A percentile compares a stretch with the other conserved stretches of the same genome.
phyloP scores from a whole-genome alignment of 768 basidiomycete genomes.

The Arthromyces matolae region DNA sequence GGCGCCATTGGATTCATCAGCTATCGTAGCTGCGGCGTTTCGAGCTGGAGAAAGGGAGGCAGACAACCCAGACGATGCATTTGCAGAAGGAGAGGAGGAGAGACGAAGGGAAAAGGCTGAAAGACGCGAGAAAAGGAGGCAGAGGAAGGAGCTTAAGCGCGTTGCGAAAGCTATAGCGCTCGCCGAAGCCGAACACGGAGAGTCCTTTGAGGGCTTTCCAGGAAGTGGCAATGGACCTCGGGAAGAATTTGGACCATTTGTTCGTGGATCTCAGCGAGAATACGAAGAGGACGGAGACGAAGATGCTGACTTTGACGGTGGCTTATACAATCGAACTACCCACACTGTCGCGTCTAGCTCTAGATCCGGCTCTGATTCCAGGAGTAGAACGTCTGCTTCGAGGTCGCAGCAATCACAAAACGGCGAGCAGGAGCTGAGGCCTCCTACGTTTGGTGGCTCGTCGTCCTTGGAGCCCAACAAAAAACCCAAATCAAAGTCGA shows the following conservation, averaged over 20 bases:
- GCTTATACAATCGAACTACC: constrained; percentile 43
- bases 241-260: constrained; percentile 18
- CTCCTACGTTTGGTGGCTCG: too few relatives aligned
- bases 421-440: too few relatives aligned
- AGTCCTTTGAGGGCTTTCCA: constrained; percentile 65
- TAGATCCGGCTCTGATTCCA: constrained; percentile 44
- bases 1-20: constrained; percentile 54
- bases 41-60: constrained; percentile 38
- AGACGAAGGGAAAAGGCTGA: constrained; percentile 54
- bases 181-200: constrained; percentile 30
- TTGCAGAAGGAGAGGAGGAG: constrained; percentile 31
- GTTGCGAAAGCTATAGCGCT: constrained; percentile 35
- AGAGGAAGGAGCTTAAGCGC: constrained; percentile 22
- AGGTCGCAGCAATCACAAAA: constrained; percentile 16
- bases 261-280: constrained; percentile 3
- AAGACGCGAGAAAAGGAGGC: constrained; percentile 37
- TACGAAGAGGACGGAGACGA: constrained; percentile 41
- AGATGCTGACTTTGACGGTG: constrained; percentile 58
- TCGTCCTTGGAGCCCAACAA: too few relatives aligned
- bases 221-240: constrained; percentile 29
- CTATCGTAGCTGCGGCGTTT: constrained; percentile 44
- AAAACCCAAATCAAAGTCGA: too few relatives aligned
- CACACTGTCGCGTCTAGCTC: too few relatives aligned
- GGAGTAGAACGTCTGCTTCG: constrained; percentile 58
- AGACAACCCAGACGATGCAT: too few relatives aligned